Base-by-base conservation (phyloP, 2,329 filamentous ascomycete species). In the Colletotrichum gloeosporioides region DNA sequence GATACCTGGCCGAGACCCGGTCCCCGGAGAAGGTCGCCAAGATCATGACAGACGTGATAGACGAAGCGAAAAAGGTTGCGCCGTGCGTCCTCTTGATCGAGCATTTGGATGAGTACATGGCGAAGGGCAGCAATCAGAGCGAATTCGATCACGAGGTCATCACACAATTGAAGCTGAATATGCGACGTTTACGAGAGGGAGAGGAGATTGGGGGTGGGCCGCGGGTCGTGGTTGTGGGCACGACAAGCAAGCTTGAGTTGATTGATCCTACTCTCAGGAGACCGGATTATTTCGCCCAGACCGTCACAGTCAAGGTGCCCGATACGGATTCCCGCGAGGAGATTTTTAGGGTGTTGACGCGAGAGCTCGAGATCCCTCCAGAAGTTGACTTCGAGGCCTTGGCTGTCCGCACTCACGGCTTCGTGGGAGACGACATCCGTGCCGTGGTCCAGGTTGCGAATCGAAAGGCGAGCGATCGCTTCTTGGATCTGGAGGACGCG, bases 1-100 rank as follows among this genome's bases (percentile, higher is more conserved):
- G 78, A 4, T 86, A 84, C 22, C 82, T 88, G 3, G 77, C 81
- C 3, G 85, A 86, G n/a, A 77, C 73, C 3, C 59, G 71, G 53
- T 76, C 75, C 3, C 80, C 80, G 0, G 86, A 88, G 57, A 84
- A 85, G 32, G 78, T 86, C 72, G 84, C 84, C 44, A 86, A 83
- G 79, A 85, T 82, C 39, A 74, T 88, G 0, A 79, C 80, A 4
- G 86, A 88, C 27, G 85, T 85, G 3, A 78, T 87, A 2, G 96
- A 99, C 15, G 95, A 97, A 81, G 97, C 97, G 0, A 95, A 95
- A 82, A 91, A 92, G 71, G 90, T 96, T 49, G 96, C 96, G 0
- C 97, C 97, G 0, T 98, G 95, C 81, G 89, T 99, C 7, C 90
- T 99, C 6, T 98, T 98, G 81, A 94, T 99, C 73, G 96, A 98